phyloP scores from a whole-genome alignment of 805 yeast genomes.

The Candida dajiaensis region DNA sequence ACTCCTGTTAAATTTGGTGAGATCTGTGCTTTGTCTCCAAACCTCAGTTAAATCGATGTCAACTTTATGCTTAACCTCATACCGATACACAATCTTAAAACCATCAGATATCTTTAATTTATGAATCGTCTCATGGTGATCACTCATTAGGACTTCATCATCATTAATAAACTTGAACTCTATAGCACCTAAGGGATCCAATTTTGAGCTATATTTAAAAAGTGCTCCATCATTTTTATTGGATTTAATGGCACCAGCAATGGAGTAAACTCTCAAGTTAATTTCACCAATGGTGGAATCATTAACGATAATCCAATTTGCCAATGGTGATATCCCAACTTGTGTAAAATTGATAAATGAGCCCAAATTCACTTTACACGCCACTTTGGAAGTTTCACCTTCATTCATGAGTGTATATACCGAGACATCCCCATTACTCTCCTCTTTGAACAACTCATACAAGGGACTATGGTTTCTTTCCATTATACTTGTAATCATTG shows the following conservation, averaged over 20 bases:
- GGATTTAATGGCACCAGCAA: constrained; percentile 8
- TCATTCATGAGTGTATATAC: background rate
- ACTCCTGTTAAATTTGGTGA: constrained; percentile 4
- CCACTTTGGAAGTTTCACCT: background rate
- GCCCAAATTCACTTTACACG: background rate
- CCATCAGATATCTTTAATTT: constrained; percentile 8
- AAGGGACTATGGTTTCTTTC: background rate
- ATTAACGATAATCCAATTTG: constrained; percentile 9
- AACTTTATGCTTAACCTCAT: background rate
- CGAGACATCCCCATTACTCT: background rate
- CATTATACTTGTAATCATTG: constrained; percentile 2
- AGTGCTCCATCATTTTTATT: constrained; percentile 2
- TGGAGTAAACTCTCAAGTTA: constrained; percentile 5
- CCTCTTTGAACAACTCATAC: background rate
- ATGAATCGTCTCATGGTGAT: constrained; percentile 10
- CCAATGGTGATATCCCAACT: constrained; percentile 5
- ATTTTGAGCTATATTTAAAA: constrained; percentile 1
- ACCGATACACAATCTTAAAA: background rate
- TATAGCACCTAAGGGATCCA: constrained; percentile 11
- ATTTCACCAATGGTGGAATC: constrained; percentile 6
- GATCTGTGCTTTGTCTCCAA: constrained; percentile 10
- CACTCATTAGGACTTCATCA: constrained; percentile 10
- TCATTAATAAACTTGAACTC: constrained; percentile 9
- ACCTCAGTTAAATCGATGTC: background rate
- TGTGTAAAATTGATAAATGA: background rate